These are phyloP conservation scores for Santalum album DNA, from an alignment of 164 flowering plant species.

Conservation along the genomic window DNA sequence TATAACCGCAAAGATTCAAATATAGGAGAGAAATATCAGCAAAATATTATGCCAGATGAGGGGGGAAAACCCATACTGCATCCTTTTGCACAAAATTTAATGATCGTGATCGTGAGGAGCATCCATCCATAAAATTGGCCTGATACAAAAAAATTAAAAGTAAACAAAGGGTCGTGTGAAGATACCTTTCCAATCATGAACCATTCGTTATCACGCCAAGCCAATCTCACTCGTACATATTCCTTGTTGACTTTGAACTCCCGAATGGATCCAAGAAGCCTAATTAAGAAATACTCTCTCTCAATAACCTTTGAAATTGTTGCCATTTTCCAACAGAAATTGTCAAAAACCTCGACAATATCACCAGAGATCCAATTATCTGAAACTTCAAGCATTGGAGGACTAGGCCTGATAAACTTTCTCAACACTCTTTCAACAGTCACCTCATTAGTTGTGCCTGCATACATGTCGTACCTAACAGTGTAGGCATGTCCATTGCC, in stretches of 20 bases:
- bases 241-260: slow-evolving; percentile 22
- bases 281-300: slow-evolving; percentile 25
- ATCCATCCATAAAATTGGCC: no score
- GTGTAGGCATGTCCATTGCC: slow-evolving; percentile 65
- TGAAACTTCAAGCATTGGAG: slow-evolving; percentile 28
- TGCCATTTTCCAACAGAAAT: slow-evolving; percentile 69
- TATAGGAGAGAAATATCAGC: no score
- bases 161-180: background rate
- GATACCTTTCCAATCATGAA: slow-evolving; percentile 44
- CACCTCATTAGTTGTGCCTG: slow-evolving; percentile 9
- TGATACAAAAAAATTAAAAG: background rate
- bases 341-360: slow-evolving; percentile 60
- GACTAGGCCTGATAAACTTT: slow-evolving; percentile 64
- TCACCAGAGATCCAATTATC: slow-evolving; percentile 54
- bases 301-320: slow-evolving; percentile 28
- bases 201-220: slow-evolving; percentile 52
- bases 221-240: slow-evolving; percentile 37
- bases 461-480: slow-evolving; percentile 36
- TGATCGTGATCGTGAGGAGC: no score
- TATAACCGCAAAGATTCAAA: no score
- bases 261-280: slow-evolving; percentile 37
- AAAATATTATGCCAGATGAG: no score
- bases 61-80: no score
- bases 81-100: no score
- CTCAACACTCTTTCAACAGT: slow-evolving; percentile 46